Evolutionary conservation across 2,329 filamentous ascomycete genomes (phyloP), one percentile per base, ranked within the genome.

Genomic region (Colletotrichum nymphaeae): DNA sequence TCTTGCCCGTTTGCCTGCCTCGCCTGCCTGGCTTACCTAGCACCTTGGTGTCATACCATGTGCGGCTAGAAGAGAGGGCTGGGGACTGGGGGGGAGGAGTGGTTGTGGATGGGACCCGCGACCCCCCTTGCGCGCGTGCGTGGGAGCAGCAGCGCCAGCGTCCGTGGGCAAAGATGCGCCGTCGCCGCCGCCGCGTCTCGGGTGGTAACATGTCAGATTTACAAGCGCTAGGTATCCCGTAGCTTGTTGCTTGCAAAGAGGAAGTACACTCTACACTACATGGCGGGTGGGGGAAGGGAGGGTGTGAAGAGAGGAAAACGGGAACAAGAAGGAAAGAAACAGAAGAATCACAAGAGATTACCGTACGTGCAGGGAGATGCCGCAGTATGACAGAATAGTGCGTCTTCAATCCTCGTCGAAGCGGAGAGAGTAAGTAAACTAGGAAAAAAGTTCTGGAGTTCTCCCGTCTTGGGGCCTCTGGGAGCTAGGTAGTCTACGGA

Each of bases 161-260:
- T 73, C 70, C 63, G 67, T 73, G 70, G 70, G 70, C 67, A 70
- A 49, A 66, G 55, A 55, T 64, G 57, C 56, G 57, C 58, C 64
- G 65, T 58, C 69, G 69, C 64, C 69, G 66, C 60, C 65, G 49
- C 66, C 30, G 65, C 70, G 67, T 62, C 59, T 69, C 70, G 70
- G 70, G 66, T 49, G 67, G 65, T 72, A 69, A 55, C 57, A 65
- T 72, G 70, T 72, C 70, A 72, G 70, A 72, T 72, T 63, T 35
- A 24, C 70, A 69, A 55, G 42, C 70, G 66, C 70, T 59, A 72
- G 66, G 30, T 28, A 26, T 42, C 37, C 37, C 14, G 37, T 42
- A 16, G 16, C 24, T 35, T 32, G 9, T 24, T n/a, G 59, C 42
- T 49, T 19, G 42, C 42, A 11, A 49, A n/a, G 42, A n/a, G 37